These are phyloP conservation scores for Leucosporidium scottii DNA, from an alignment of 768 basidiomycete genomes.

Conservation along the genomic window DNA sequence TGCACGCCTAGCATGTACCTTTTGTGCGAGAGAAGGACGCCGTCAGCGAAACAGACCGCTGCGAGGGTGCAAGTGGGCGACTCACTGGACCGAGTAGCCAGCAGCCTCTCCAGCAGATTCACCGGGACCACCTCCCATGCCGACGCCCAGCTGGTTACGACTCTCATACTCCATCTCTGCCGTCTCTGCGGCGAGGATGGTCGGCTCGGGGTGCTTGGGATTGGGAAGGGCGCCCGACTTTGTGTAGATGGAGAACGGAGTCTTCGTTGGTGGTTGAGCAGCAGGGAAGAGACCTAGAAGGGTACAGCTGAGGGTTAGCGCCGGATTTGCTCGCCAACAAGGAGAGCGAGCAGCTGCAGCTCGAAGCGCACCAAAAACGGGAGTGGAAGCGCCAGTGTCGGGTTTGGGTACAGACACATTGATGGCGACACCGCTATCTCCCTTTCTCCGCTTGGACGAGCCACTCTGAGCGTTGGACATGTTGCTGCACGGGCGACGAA, in stretches of 20 bases:
- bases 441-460: no score
- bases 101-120: neutral
- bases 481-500: no score
- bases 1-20: constrained; percentile 81
- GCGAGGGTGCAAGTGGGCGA: neutral
- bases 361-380: no score
- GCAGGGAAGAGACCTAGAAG: constrained; percentile 31
- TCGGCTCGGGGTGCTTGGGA: constrained; percentile 33
- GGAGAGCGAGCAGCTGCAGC: no score
- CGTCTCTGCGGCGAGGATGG: constrained; percentile 73
- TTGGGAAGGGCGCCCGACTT: neutral
- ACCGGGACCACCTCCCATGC: constrained; percentile 1
- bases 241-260: constrained; percentile 28
- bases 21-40: neutral
- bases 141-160: constrained; percentile 41
- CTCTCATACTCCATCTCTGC: constrained; percentile 72
- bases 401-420: no score
- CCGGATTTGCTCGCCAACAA: no score
- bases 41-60: neutral
- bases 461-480: no score
- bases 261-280: constrained; percentile 21
- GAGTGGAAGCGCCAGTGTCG: no score
- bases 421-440: no score
- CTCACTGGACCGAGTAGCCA: constrained; percentile 15
- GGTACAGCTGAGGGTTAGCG: no score